Evolutionary conservation across 768 basidiomycete species (phyloP), one percentile per base, ranked within the genome.

Genomic region (Tricholoma sp.): DNA sequence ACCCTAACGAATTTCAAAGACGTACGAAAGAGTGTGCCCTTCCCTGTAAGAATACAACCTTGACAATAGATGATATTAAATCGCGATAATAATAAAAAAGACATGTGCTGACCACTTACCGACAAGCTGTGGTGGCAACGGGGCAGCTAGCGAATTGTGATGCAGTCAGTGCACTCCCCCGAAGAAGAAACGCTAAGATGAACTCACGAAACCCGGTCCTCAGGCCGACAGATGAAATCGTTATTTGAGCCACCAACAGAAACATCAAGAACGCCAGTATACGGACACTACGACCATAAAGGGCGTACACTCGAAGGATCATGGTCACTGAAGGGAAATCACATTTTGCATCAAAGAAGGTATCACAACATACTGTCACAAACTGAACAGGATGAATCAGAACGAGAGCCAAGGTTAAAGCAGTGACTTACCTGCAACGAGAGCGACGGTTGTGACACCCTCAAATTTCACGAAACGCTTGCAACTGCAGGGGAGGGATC

Each of bases 271-370:
- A 55, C 6, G 21, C 27, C 11, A 69, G 39, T n/a, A 72, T 41
- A 21, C 14, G 46, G 8, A 50, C 16, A 24, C 57, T 64, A 11
- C 66, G 63, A 11, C 61, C 60, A 50, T 69, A 72, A 7, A 72
- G 57, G 4, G 71, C 71, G 58, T 63, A 71, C 11, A 72, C 63
- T 0, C 71, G 67, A 16, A 72, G 61, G 34, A 72, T 70, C 71
- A 72, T 71, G 29, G 71, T 63, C 27, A 68, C 71, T 72, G 41
- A 12, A 24, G 51, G 22, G 24, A 24, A 14, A 10, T 55, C 22
- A 5, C 14, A 22, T 52, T n/a, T 6, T 50, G 10, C 27, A 18
- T 16, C 18, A 6, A 21, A 35, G 19, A 14, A 41, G 32, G 27
- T 21, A 4, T 22, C n/a, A 19, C 32, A 34, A 53, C 64, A 5